Evolutionary conservation across 1,284 basidiomycete genomes (phyloP), one percentile per base, ranked within the genome.

Genomic region (Tremellales sp.): DNA sequence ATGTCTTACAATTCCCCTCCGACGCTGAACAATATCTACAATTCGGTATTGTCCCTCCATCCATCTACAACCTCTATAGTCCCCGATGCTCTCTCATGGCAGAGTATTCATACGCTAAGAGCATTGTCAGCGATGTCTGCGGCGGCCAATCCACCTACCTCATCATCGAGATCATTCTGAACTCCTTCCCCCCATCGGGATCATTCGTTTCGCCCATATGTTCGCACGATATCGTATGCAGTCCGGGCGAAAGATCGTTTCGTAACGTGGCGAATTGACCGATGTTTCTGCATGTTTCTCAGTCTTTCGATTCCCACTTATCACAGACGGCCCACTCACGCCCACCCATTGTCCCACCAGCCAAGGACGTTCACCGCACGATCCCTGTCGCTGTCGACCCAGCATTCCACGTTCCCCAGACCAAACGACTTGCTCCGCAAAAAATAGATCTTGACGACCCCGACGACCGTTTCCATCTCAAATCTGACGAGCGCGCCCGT

Each of bases 371-470:
- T 54, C 3, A 63, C 63, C 4, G 47, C 40, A 16, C 51, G 40
- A 14, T 63, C 51, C 38, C 48, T 44, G 31, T 58, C 58, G 4
- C 64, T 61, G 34, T 64, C 68, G 28, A 64, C 58, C 70, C 70
- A 71, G 45, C 71, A 73, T 43, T 62, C 52, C 19, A 68, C 54
- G 19, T 53, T 65, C 4, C 71, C 71, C 18, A 73, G 37, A 1
- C 67, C 66, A 51, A 69, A 70, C 19, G 56, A 57, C 51, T 56
- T 60, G 25, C 64, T 65, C 28, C 54, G 53, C 27, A 73, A 46
- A 8, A 59, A 56, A 53, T 72, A 72, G 47, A 73, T 57, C 50
- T 71, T 72, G 55, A 73, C 58, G 21, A 60, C 42, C 16, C 71
- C 71, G 3, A 66, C 50, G 16, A 41, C 51, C 8, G 70, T 69